phyloP scores from a whole-genome alignment of 1,284 basidiomycete species.

The Trametes polyzona region DNA sequence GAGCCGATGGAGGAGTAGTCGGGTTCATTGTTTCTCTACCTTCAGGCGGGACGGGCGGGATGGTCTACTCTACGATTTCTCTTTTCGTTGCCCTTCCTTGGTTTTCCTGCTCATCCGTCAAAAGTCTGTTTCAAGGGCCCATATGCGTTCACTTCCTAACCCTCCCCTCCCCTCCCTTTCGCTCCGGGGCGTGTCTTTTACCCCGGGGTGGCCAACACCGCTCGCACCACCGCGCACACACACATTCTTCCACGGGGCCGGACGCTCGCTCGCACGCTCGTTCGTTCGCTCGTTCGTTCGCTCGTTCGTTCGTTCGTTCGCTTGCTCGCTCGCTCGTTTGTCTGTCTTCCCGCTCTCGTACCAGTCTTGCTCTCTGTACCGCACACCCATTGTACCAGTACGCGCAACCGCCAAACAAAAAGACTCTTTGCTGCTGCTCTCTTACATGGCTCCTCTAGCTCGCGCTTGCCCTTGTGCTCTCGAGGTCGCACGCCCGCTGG shows the following conservation, averaged over 20 bases:
- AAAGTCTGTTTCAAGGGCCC: background rate
- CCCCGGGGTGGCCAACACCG: no score
- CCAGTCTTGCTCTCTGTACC: constrained; percentile 22
- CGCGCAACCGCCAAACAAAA: constrained; percentile 16
- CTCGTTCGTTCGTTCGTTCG: constrained; percentile 1
- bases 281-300: background rate
- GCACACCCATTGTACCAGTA: constrained; percentile 30
- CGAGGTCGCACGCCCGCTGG: background rate
- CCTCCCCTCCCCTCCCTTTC: no score
- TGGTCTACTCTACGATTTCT: background rate
- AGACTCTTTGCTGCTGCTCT: background rate
- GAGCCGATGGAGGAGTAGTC: constrained; percentile 27
- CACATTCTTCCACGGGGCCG: no score
- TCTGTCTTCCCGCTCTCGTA: background rate
- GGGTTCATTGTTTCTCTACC: background rate
- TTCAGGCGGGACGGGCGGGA: background rate
- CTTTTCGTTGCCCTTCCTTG: background rate
- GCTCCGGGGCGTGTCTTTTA: no score
- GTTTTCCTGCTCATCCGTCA: background rate
- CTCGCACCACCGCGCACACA: no score
- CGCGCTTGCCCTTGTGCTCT: background rate
- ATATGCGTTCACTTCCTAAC: background rate
- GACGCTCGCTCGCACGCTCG: no score
- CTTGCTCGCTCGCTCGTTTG: background rate
- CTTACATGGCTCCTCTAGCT: background rate